Evolutionary conservation across 805 yeast species (phyloP), one percentile per base, ranked within the genome.

Genomic region (Yarrowia osloensis): DNA sequence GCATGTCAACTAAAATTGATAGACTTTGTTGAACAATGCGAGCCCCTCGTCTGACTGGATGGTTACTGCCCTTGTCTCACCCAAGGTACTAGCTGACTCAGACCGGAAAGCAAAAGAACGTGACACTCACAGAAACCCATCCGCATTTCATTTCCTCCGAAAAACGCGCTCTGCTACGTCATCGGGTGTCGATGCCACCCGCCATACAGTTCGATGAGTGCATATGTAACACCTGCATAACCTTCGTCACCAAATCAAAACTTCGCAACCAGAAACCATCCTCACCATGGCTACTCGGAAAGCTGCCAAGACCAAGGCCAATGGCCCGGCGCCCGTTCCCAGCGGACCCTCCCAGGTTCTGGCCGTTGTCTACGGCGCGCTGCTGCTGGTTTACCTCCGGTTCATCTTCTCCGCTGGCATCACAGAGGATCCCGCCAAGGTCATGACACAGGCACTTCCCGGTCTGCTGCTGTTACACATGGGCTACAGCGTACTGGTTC

Each of bases 401-500:
- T 44, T 44, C 24, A 21, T 63, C 31, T 63, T 63, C 19, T n/a
- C 47, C 4, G 59, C 59, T n/a, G 67, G 67, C 28, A 47, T 63
- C 40, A 49, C 67, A 3, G 55, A 62, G 6, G 69, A 67, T 39
- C 73, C 73, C 1, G 70, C 65, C 8, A 40, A 42, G 47, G 61
- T 71, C 40, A 61, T 71, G 71, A 54, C 67, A 12, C 70, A 69
- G 67, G 65, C 69, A 11, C 52, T 69, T n/a, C 69, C 70, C 6
- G 59, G 67, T 13, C 52, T 71, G 42, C 54, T 70, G 12, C 65
- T 39, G 13, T 47, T 71, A 12, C 75, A 73, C 37, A 54, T 71
- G 49, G 68, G 66, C n/a, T 73, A 72, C 68, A 71, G 73, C 37
- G 67, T 71, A 15, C 29, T 70, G 17, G 63, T 40, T 9, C 35